Evolutionary conservation across 2,329 filamentous ascomycete species (phyloP), one percentile per base, ranked within the genome.

Genomic region (Trichoderma lentiforme): DNA sequence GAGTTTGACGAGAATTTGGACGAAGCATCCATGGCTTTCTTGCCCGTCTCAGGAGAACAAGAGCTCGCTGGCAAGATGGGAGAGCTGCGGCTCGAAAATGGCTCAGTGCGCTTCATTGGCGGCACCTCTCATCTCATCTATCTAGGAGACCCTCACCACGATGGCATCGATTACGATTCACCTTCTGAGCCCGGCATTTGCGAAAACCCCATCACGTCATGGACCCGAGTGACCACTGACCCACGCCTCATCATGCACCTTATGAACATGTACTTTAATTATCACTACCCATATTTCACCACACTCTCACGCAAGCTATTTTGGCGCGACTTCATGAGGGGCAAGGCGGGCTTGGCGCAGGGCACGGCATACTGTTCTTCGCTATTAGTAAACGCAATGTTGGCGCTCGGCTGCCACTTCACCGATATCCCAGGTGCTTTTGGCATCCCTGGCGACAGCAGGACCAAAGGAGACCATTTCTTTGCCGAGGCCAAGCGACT

Each of bases 211-310:
- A 86, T 96, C 69, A 90, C 89, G 24, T 95, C 92, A 69, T 99
- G 96, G 96, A 97, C 95, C 0, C 89, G 86, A 18, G 94, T 97
- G 60, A 97, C 94, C 1, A 86, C 90, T 65, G 94, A 98, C 79
- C 86, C 90, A 28, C 88, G 92, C 69, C 86, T 97, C 60, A 90
- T 98, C 76, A 88, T 91, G 18, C 95, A 98, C 81, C 88, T 99
- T 21, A 89, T 99, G 79, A 95, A 95, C 78, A 95, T 98, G 93
- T 99, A 99, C 82, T 98, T 98, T 83, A 94, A 91, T 76, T 98
- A 95, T 92, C 96, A 98, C 81, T 98, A 98, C 81, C 91, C 94
- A 21, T 98, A 96, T 82, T 99, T 98, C 80, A 95, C 94, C 4
- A 96, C 93, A 0, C 85, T 98, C 7, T 95, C 95, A 14, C 97